A percentile compares a stretch with the other conserved stretches of the same genome.
phyloP scores from a whole-genome alignment of 768 basidiomycete genomes.

The Fibroporia radiculosa region DNA sequence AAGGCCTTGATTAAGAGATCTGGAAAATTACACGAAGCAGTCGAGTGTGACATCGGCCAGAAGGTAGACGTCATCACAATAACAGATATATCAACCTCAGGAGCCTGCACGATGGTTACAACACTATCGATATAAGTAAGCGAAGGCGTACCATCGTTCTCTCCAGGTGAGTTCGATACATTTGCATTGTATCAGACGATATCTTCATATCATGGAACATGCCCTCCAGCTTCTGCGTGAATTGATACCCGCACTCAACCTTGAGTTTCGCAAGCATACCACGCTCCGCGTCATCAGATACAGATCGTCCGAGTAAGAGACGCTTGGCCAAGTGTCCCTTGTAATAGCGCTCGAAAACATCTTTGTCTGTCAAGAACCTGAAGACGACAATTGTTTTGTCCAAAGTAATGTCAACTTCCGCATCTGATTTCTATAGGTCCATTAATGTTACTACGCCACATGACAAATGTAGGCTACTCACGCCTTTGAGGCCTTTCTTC shows the following conservation, averaged over 20 bases:
- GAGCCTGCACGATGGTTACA: constrained; percentile 37
- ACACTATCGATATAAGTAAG: neutral
- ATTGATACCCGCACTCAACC: constrained; percentile 92
- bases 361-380: constrained; percentile 90
- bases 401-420: constrained; percentile 80
- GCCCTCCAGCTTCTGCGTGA: constrained; percentile 95
- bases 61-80: constrained; percentile 94
- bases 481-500: constrained; percentile 90
- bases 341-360: constrained; percentile 97
- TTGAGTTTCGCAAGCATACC: constrained; percentile 97
- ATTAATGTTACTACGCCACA: neutral
- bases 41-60: constrained; percentile 80
- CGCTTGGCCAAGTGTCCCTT: constrained; percentile 94
- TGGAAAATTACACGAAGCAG: constrained; percentile 62
- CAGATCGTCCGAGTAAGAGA: constrained; percentile 75
- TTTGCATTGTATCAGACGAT: constrained; percentile 72
- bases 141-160: constrained; percentile 42
- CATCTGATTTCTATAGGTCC: constrained; percentile 78
- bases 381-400: constrained; percentile 97
- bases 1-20: constrained; percentile 52
- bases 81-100: constrained; percentile 74
- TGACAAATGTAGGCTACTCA: constrained; percentile 31
- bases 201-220: constrained; percentile 98
- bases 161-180: constrained; percentile 57
- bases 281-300: constrained; percentile 96